phyloP scores from a whole-genome alignment of 352 stramenopile genomes.

The Phytophthora tubulina region DNA sequence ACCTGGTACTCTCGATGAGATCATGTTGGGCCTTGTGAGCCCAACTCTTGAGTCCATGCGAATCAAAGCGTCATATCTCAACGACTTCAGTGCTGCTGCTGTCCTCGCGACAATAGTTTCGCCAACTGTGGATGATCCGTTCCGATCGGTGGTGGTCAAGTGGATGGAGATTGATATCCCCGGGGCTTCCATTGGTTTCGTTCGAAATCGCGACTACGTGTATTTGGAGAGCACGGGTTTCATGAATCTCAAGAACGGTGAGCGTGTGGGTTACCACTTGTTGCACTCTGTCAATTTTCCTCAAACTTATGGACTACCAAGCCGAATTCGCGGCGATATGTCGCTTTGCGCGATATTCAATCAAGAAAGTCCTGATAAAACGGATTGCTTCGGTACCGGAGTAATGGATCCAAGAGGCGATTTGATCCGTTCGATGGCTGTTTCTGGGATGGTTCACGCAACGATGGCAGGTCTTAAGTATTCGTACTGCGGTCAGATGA shows the following conservation, averaged over 20 bases:
- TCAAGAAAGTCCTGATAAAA: conserved; percentile 14
- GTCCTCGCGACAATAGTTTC: conserved; percentile 48
- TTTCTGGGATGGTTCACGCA: neutral
- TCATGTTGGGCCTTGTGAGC: conserved; percentile 44
- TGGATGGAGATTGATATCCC: conserved; percentile 34
- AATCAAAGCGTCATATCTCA: conserved; percentile 29
- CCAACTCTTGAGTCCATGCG: conserved; percentile 36
- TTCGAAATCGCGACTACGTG: conserved; percentile 29
- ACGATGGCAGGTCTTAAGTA: neutral
- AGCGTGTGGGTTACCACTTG: conserved; percentile 34
- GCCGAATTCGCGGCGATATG: conserved; percentile 47
- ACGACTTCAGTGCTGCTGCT: conserved; percentile 40
- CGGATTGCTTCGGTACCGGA: conserved; percentile 14
- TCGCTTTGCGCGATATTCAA: conserved; percentile 49
- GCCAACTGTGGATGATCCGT: conserved; percentile 50
- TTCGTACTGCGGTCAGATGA: neutral
- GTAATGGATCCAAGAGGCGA: conserved; percentile 28
- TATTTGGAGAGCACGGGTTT: conserved; percentile 30
- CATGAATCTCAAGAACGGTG: conserved; percentile 12
- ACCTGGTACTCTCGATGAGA: conserved; percentile 40
- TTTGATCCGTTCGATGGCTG: conserved; percentile 25
- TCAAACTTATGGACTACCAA: conserved; percentile 27
- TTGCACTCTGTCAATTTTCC: conserved; percentile 34
- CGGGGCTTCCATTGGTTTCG: conserved; percentile 12
- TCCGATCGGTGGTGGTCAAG: conserved; percentile 30